Conservation (phyloP, 1,284 basidiomycete genomes). For the Sanghuangporus sanghuang region DNA sequence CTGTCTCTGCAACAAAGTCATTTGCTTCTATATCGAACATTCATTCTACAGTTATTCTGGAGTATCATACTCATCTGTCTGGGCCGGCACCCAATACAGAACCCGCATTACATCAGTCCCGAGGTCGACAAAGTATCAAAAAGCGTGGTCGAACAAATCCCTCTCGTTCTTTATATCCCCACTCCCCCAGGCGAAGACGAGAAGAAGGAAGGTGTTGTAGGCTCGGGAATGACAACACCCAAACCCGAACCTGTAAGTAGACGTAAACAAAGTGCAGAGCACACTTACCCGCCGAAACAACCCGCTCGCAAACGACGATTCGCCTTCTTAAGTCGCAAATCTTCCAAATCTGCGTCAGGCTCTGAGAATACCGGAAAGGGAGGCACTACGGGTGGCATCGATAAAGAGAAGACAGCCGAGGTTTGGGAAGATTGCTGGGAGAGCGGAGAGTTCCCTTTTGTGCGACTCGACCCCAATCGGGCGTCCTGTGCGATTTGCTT, state of each 20-base stretch:
- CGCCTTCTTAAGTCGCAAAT: slow-evolving; percentile 5
- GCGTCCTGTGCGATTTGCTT: slow-evolving; percentile 79
- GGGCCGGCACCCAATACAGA: slow-evolving; percentile 71
- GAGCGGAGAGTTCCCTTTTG: slow-evolving; percentile 50
- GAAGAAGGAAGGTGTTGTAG: slow-evolving; percentile 20
- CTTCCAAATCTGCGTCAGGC: not conserved
- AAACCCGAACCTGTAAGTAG: slow-evolving; percentile 37
- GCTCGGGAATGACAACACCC: slow-evolving; percentile 28
- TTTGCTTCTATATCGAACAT: not conserved
- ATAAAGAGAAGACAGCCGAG: slow-evolving; percentile 25
- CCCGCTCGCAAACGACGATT: slow-evolving; percentile 30
- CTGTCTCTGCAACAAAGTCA: not conserved
- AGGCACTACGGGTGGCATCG: slow-evolving; percentile 21
- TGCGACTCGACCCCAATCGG: slow-evolving; percentile 70
- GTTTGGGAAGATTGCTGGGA: slow-evolving; percentile 50
- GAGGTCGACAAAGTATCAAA: slow-evolving; percentile 70
- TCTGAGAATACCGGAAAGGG: slow-evolving; percentile 23
- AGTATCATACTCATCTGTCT: slow-evolving; percentile 71
- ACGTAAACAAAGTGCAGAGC: not conserved
- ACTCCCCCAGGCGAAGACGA: slow-evolving; percentile 53
- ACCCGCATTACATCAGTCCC: slow-evolving; percentile 63
- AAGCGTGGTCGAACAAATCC: slow-evolving; percentile 66
- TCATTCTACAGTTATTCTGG: slow-evolving; percentile 52
- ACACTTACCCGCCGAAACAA: slow-evolving; percentile 51
- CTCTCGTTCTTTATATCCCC: slow-evolving; percentile 77